These are phyloP conservation scores for Phytophthora constricta DNA, from an alignment of 352 stramenopile genomes.

Conservation along the genomic window DNA sequence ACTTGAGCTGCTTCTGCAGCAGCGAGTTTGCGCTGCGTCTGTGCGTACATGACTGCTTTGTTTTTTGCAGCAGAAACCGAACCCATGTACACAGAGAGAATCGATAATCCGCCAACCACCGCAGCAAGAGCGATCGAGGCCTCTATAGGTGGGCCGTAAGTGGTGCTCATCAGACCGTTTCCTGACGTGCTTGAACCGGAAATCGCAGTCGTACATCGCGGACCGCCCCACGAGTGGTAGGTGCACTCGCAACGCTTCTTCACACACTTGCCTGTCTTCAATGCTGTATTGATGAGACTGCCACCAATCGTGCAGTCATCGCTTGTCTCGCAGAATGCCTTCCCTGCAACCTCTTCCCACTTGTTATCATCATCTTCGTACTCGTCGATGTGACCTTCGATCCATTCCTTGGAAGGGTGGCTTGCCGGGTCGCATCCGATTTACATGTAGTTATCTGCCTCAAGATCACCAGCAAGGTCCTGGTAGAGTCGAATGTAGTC, in stretches of 20 bases:
- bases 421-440: constrained; percentile 56
- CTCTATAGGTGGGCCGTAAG: constrained; percentile 56
- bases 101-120: constrained; percentile 14
- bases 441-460: constrained; percentile 58
- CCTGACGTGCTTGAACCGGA: no score
- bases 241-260: constrained; percentile 58
- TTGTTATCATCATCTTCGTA: constrained; percentile 66
- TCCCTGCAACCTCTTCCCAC: constrained; percentile 43
- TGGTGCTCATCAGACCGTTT: constrained; percentile 30
- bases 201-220: constrained; percentile 62
- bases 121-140: constrained; percentile 32
- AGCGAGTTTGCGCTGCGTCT: constrained; percentile 18
- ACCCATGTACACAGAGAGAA: constrained; percentile 17
- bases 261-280: constrained; percentile 58
- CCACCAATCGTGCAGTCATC: constrained; percentile 65
- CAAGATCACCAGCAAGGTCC: constrained; percentile 40
- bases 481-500: constrained; percentile 76
- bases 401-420: constrained; percentile 71
- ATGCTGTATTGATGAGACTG: constrained; percentile 28
- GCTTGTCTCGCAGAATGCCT: constrained; percentile 46
- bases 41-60: constrained; percentile 24
- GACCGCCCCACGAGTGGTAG: constrained; percentile 56
- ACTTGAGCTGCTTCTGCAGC: constrained; percentile 2
- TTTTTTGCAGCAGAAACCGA: constrained; percentile 16
- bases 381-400: constrained; percentile 66